phyloP scores from a whole-genome alignment of 2,329 filamentous ascomycete species.

The Fusarium nodosum region DNA sequence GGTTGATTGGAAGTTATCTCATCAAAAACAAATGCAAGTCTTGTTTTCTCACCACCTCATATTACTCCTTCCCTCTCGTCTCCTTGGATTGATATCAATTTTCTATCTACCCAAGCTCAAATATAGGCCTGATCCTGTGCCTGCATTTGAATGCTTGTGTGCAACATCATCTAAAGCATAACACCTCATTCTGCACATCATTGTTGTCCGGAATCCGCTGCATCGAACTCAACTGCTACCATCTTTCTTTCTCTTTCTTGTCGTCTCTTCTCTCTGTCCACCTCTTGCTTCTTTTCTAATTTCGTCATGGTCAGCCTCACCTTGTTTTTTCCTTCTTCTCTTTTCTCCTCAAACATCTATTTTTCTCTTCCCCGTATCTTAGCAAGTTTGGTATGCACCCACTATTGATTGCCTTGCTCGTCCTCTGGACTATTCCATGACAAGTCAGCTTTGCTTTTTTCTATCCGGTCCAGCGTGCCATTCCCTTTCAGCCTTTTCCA shows the following conservation, averaged over 20 bases:
- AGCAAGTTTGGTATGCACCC: conserved; percentile 14
- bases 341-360: conserved; percentile 36
- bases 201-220: conserved; percentile 26
- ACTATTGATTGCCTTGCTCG: neutral
- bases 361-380: conserved; percentile 10
- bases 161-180: conserved; percentile 42
- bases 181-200: conserved; percentile 47
- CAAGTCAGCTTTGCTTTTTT: conserved; percentile 27
- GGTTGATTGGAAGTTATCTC: conserved; percentile 36
- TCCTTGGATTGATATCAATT: neutral
- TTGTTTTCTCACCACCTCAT: conserved; percentile 31
- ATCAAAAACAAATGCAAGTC: conserved; percentile 18
- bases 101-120: conserved; percentile 11
- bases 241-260: conserved; percentile 10
- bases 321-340: conserved; percentile 38
- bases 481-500: conserved; percentile 45
- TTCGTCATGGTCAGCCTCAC: conserved; percentile 44
- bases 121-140: conserved; percentile 28
- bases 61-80: neutral
- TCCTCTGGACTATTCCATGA: conserved; percentile 2
- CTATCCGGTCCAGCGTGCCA: conserved; percentile 37
- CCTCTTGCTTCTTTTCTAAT: conserved; percentile 24
- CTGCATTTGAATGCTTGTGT: conserved; percentile 41
- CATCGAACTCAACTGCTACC: conserved; percentile 21
- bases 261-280: conserved; percentile 37